phyloP scores from a whole-genome alignment of 768 basidiomycete species.

The Tephrocybe sp. region DNA sequence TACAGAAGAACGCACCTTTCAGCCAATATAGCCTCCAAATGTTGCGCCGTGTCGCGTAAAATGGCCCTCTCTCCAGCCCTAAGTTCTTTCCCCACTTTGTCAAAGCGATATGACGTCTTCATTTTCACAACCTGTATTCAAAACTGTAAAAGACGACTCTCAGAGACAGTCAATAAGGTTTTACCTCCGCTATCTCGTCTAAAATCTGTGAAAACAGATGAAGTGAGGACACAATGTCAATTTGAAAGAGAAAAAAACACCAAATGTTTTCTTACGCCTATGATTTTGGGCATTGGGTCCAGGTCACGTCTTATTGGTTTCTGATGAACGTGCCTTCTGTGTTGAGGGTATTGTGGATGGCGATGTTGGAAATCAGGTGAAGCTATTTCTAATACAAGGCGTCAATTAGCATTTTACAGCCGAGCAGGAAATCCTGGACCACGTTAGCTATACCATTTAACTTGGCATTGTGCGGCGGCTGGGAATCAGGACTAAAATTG shows the following conservation, averaged over 20 bases:
- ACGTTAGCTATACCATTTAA: constrained; percentile 3
- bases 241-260: neutral
- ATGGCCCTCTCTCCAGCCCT: constrained; percentile 43
- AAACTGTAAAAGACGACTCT: neutral
- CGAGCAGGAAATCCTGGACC: neutral
- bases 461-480: neutral
- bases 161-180: too few relatives aligned
- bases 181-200: constrained; percentile 48
- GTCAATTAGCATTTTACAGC: neutral
- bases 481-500: neutral
- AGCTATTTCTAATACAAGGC: neutral
- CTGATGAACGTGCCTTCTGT: neutral
- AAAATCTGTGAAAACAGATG: constrained; percentile 36
- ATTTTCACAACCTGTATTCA: constrained; percentile 41
- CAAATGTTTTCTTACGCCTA: constrained; percentile 34
- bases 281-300: constrained; percentile 28
- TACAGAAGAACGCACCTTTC: constrained; percentile 35
- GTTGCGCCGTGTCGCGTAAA: constrained; percentile 41
- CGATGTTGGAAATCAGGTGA: neutral
- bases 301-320: neutral
- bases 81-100: constrained; percentile 43
- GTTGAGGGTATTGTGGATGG: neutral
- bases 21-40: constrained; percentile 41
- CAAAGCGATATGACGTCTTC: constrained; percentile 47
- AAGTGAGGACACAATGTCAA: neutral